Evolutionary conservation across 1,284 basidiomycete species (phyloP).

Genomic region (Pseudozyma thailandica): DNA sequence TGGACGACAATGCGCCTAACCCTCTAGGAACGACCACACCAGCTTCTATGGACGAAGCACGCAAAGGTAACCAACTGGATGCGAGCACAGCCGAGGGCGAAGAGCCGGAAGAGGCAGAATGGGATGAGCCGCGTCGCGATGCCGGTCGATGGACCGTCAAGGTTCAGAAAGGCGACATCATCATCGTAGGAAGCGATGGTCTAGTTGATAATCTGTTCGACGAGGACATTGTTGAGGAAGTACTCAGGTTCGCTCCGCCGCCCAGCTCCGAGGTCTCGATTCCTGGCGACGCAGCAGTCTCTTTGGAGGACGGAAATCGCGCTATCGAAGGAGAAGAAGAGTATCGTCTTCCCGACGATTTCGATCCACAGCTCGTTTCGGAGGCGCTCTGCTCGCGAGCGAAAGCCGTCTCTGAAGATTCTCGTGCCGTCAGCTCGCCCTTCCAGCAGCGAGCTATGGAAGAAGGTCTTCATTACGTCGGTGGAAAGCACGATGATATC

Average conservation of each 20-base stretch:
- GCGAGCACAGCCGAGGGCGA: constrained; percentile 22
- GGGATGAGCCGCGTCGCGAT: constrained; percentile 69
- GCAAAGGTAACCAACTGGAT: constrained; percentile 10
- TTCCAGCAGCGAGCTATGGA: constrained; percentile 73
- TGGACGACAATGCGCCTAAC: constrained; percentile 52
- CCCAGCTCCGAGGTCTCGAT: constrained; percentile 17
- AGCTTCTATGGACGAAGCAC: constrained; percentile 42
- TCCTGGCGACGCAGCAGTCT: constrained; percentile 24
- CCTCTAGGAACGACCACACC: constrained; percentile 40
- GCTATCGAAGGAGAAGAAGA: constrained; percentile 21
- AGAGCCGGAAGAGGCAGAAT: constrained; percentile 53
- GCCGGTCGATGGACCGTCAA: constrained; percentile 80
- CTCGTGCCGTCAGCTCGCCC: constrained; percentile 70
- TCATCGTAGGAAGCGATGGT: constrained; percentile 89
- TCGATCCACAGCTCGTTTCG: constrained; percentile 72
- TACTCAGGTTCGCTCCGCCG: constrained; percentile 74
- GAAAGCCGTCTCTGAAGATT: constrained; percentile 71
- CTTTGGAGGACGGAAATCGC: constrained; percentile 16
- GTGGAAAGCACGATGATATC: constrained; percentile 70
- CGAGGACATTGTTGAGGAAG: constrained; percentile 90
- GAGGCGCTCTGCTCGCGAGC: constrained; percentile 72
- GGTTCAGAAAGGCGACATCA: constrained; percentile 85
- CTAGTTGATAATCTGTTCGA: constrained; percentile 95
- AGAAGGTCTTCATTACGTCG: constrained; percentile 70
- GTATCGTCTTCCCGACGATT: constrained; percentile 54